Percentiles rank a stretch among this genome's conserved stretches.
Conservation (phyloP, 331 rosid genomes). For the Cydonia oblonga region DNA sequence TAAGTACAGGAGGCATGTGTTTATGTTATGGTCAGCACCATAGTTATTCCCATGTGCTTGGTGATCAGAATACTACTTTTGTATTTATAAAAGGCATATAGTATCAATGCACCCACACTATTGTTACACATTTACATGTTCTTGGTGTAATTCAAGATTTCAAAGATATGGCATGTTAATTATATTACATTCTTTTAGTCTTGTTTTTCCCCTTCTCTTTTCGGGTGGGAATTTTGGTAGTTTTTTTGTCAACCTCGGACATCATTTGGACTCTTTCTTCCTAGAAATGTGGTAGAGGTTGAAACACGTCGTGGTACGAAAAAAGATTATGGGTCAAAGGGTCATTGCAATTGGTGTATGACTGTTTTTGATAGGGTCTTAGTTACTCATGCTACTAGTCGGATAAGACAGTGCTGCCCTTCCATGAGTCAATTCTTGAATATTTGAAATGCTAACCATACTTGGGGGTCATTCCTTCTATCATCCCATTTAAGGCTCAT, state of each 20-base stretch:
- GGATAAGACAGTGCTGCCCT: neutral
- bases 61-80: neutral
- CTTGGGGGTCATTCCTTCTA: neutral
- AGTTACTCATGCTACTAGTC: neutral
- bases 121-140: neutral
- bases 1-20: neutral
- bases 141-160: neutral
- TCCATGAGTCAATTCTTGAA: neutral
- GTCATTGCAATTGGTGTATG: neutral
- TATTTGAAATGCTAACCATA: neutral
- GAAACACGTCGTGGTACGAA: neutral
- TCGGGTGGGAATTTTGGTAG: neutral
- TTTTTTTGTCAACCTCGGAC: neutral
- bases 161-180: neutral
- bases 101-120: neutral
- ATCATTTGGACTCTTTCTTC: neutral
- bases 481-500: neutral
- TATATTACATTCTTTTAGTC: neutral
- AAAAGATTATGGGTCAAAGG: neutral
- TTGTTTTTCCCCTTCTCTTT: neutral
- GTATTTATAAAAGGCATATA: neutral
- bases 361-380: neutral
- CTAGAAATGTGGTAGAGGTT: neutral
- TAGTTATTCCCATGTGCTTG: neutral
- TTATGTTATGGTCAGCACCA: neutral